phyloP scores from a whole-genome alignment of 2,329 filamentous ascomycete genomes.

The Tympanopsis confertula region DNA sequence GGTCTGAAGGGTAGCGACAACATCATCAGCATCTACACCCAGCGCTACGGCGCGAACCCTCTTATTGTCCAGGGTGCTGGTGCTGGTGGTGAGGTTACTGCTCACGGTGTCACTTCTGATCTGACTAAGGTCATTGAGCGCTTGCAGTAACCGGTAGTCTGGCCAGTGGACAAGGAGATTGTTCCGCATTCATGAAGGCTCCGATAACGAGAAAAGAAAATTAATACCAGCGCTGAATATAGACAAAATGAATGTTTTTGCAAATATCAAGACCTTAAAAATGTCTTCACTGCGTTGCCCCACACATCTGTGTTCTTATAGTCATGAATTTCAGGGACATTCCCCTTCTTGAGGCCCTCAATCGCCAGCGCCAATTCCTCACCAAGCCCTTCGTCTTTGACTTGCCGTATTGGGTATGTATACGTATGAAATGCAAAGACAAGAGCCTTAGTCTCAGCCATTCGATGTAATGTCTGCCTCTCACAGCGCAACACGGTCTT shows the following conservation, averaged over 20 bases:
- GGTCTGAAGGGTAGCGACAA: slow-evolving; percentile 65
- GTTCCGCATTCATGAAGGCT: too few relatives aligned
- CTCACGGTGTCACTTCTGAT: slow-evolving; percentile 63
- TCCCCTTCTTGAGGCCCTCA: slow-evolving; percentile 35
- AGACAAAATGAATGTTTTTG: slow-evolving; percentile 1
- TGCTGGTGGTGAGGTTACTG: slow-evolving; percentile 61
- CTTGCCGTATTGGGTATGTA: slow-evolving; percentile 31
- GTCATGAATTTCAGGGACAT: slow-evolving; percentile 38
- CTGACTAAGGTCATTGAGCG: slow-evolving; percentile 54
- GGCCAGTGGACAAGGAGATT: slow-evolving; percentile 3
- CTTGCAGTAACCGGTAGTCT: slow-evolving; percentile 19
- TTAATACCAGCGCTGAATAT: neutral
- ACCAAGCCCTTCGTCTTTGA: slow-evolving; percentile 36
- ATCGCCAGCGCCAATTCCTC: slow-evolving; percentile 35
- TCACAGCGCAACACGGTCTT: slow-evolving; percentile 28
- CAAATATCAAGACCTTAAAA: slow-evolving; percentile 22
- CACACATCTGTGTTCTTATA: slow-evolving; percentile 38
- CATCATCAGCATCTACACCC: slow-evolving; percentile 66
- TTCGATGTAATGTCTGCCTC: slow-evolving; percentile 35
- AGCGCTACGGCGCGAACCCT: slow-evolving; percentile 59
- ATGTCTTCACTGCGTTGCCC: slow-evolving; percentile 32
- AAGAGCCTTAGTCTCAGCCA: slow-evolving; percentile 31
- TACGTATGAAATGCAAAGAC: slow-evolving; percentile 47
- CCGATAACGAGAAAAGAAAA: too few relatives aligned
- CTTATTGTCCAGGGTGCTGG: slow-evolving; percentile 63